Conservation (phyloP, 306 rosid genomes). For the Vigna trinervia region DNA sequence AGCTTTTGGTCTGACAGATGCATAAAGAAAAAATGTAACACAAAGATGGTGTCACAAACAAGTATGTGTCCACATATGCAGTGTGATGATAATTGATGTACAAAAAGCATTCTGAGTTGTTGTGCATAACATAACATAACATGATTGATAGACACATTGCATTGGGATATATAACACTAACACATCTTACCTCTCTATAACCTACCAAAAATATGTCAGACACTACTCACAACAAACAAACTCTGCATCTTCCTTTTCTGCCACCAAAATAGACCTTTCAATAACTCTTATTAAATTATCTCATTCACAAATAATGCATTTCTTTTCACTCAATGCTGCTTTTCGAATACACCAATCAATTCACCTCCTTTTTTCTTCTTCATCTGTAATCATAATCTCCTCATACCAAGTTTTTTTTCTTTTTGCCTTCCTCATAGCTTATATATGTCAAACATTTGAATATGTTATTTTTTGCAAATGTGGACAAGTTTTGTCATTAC, state of each 20-base stretch:
- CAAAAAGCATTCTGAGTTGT: constrained; percentile 46
- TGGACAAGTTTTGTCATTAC: no score
- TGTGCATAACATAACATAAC: not conserved
- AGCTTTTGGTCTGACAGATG: constrained; percentile 51
- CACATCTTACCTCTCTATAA: constrained; percentile 32
- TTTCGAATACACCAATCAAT: no score
- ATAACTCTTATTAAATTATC: no score
- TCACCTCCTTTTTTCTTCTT: no score
- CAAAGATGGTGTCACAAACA: constrained; percentile 40
- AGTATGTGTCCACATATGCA: constrained; percentile 16
- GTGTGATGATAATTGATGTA: constrained; percentile 49
- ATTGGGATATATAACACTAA: constrained; percentile 17
- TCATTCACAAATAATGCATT: constrained; percentile 27
- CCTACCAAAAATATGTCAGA: constrained; percentile 47
- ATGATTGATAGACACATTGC: constrained; percentile 49
- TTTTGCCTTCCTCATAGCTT: no score
- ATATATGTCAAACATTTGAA: no score
- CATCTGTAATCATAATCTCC: no score
- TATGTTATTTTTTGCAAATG: no score
- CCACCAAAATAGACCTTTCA: constrained; percentile 61
- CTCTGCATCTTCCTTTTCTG: constrained; percentile 41
- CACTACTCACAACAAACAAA: constrained; percentile 40
- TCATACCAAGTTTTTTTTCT: no score
- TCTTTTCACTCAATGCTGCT: constrained; percentile 29
- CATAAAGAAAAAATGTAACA: constrained; percentile 43